phyloP scores from a whole-genome alignment of 192 early-diverging fungal genomes.

The Cladochytrium replicatum region DNA sequence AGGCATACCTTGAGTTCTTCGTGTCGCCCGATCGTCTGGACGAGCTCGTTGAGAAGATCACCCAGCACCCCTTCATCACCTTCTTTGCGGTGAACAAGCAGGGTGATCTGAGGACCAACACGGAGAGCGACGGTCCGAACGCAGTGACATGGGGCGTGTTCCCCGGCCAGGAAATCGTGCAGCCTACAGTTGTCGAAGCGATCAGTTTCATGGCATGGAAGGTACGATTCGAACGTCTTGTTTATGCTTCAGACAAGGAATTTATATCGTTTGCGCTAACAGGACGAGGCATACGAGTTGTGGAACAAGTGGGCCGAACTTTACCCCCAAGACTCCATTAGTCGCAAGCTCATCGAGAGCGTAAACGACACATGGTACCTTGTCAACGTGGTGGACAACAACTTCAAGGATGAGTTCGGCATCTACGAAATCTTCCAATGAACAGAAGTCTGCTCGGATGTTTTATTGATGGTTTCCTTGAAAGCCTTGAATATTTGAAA shows the following conservation, averaged over 20 bases:
- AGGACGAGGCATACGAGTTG: conserved; percentile 87
- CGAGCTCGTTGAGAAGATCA: conserved; percentile 58
- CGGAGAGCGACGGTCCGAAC: conserved; percentile 73
- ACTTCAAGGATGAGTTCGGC: conserved; percentile 62
- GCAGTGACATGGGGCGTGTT: conserved; percentile 99
- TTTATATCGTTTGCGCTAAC: neutral
- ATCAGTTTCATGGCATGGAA: conserved; percentile 90
- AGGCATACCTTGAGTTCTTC: conserved; percentile 93
- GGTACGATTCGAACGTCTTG: conserved; percentile 6
- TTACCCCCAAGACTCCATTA: conserved; percentile 43
- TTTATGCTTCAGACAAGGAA: neutral
- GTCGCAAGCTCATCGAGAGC: conserved; percentile 42
- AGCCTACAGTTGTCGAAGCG: conserved; percentile 90
- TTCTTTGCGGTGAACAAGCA: conserved; percentile 84
- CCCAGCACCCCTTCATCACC: conserved; percentile 56
- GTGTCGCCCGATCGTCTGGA: conserved; percentile 61
- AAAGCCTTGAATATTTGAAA: neutral
- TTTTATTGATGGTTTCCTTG: neutral
- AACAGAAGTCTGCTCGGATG: neutral
- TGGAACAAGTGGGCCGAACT: conserved; percentile 81
- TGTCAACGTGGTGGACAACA: conserved; percentile 91
- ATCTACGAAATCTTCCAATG: conserved; percentile 66
- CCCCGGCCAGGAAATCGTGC: conserved; percentile 91
- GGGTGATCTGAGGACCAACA: conserved; percentile 88
- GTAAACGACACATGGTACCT: conserved; percentile 76